Percentiles rank a stretch among this genome's conserved stretches.
These are phyloP conservation scores for Nigrospora oryzae DNA, from an alignment of 2,329 filamentous ascomycete species.

Conservation along the genomic window DNA sequence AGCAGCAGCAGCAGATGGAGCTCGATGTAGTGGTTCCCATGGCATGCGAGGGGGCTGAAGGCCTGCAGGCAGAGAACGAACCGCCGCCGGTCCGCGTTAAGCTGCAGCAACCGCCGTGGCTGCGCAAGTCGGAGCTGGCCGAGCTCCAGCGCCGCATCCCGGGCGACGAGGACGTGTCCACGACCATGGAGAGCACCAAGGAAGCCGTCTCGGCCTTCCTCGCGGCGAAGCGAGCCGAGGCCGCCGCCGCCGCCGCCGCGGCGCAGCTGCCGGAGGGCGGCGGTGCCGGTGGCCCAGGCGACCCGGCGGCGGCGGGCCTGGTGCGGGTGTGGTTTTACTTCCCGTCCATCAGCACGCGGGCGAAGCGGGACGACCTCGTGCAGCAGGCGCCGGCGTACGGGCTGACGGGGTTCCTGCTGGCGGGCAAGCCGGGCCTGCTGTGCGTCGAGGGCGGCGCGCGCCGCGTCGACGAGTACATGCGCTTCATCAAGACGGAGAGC, in stretches of 20 bases:
- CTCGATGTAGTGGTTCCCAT: slow-evolving; percentile 28
- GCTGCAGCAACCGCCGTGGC: slow-evolving; percentile 41
- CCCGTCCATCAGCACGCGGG: slow-evolving; percentile 49
- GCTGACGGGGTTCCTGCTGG: slow-evolving; percentile 51
- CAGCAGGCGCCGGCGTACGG: slow-evolving; percentile 40
- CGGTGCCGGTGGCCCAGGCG: too few species aligned
- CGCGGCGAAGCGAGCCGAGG: not conserved
- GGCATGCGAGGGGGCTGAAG: slow-evolving; percentile 1
- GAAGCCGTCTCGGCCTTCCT: not conserved
- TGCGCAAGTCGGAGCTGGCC: slow-evolving; percentile 37
- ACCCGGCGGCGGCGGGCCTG: slow-evolving; percentile 14
- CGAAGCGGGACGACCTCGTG: slow-evolving; percentile 49
- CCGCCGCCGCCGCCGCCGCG: not conserved
- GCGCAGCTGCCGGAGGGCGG: not conserved
- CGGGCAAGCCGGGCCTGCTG: slow-evolving; percentile 49
- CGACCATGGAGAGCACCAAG: slow-evolving; percentile 33
- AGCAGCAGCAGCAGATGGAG: slow-evolving; percentile 10
- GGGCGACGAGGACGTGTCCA: slow-evolving; percentile 30
- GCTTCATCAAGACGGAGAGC: slow-evolving; percentile 53
- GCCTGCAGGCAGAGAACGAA: slow-evolving; percentile 15
- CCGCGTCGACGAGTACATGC: slow-evolving; percentile 50
- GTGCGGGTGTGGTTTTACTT: slow-evolving; percentile 57
- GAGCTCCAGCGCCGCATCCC: slow-evolving; percentile 29
- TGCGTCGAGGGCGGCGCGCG: slow-evolving; percentile 40
- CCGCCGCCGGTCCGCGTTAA: slow-evolving; percentile 31